Percentiles rank a stretch among this genome's conserved stretches.
Conservation (phyloP, 495 filamentous ascomycete species). For the Tuber aestivum region DNA sequence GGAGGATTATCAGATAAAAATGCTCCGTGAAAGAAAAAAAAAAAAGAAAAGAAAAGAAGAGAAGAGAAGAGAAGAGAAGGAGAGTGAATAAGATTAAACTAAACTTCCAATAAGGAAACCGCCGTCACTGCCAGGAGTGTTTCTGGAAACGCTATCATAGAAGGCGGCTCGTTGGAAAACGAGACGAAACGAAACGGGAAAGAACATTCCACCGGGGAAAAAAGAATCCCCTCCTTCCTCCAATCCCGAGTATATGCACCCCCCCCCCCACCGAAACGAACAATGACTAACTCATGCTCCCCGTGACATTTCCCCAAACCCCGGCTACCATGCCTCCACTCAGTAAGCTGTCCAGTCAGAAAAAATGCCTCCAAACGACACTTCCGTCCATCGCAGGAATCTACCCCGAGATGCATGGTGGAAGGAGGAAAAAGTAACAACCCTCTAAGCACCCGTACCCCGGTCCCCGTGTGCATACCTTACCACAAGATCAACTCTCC, state of each 20-base stretch:
- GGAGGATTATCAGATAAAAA: neutral
- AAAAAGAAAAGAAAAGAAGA: too few relatives aligned
- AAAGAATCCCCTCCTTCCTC: neutral
- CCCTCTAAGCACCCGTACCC: too few relatives aligned
- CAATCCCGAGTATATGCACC: neutral
- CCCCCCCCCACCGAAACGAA: neutral
- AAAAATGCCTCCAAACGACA: constrained; percentile 5
- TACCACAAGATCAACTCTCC: neutral
- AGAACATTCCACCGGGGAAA: neutral
- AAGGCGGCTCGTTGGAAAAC: neutral
- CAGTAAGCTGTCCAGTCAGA: neutral
- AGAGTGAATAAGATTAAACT: neutral
- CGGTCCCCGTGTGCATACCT: neutral
- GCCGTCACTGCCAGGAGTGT: neutral
- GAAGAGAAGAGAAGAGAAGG: too few relatives aligned
- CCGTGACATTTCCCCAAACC: neutral
- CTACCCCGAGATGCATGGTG: constrained; percentile 2
- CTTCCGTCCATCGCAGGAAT: constrained; percentile 3
- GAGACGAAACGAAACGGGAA: neutral
- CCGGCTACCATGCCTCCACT: neutral
- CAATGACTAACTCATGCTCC: neutral
- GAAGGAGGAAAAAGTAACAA: neutral
- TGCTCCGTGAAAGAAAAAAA: neutral
- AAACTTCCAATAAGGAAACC: neutral
- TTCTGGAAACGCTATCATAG: neutral